Conservation (phyloP, 768 basidiomycete species). For the Mycena indigotica region DNA sequence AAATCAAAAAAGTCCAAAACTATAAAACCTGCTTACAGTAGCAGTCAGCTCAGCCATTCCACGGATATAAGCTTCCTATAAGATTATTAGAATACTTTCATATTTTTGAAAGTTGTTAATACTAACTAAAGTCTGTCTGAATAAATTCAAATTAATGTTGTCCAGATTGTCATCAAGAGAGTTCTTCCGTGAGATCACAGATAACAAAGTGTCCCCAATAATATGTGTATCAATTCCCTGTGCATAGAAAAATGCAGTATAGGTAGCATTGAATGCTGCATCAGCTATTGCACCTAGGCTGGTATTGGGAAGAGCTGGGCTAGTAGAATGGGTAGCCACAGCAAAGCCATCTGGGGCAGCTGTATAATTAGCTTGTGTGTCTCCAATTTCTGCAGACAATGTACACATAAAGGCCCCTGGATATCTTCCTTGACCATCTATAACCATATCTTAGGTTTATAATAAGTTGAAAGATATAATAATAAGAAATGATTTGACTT, state of each 20-base stretch:
- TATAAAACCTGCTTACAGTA: neutral
- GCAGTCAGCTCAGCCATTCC: neutral
- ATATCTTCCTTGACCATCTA: neutral
- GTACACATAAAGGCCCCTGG: neutral
- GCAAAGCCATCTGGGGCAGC: no score
- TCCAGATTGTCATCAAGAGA: no score
- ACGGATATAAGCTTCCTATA: neutral
- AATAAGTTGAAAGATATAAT: neutral
- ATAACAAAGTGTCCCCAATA: neutral
- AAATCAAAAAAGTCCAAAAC: neutral
- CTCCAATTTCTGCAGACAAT: neutral
- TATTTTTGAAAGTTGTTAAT: no score
- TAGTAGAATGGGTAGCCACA: no score
- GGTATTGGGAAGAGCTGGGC: neutral
- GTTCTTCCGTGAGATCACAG: neutral
- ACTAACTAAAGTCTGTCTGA: neutral
- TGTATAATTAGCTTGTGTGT: neutral
- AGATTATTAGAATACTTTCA: no score
- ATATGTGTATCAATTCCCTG: neutral
- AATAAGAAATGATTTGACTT: no score
- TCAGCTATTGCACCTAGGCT: neutral
- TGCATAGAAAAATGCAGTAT: neutral
- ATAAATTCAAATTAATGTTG: no score
- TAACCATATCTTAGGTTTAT: neutral
- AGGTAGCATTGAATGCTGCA: neutral